These are phyloP conservation scores for Hypoxylon lenormandii DNA, from an alignment of 495 filamentous ascomycete species.

Conservation along the genomic window DNA sequence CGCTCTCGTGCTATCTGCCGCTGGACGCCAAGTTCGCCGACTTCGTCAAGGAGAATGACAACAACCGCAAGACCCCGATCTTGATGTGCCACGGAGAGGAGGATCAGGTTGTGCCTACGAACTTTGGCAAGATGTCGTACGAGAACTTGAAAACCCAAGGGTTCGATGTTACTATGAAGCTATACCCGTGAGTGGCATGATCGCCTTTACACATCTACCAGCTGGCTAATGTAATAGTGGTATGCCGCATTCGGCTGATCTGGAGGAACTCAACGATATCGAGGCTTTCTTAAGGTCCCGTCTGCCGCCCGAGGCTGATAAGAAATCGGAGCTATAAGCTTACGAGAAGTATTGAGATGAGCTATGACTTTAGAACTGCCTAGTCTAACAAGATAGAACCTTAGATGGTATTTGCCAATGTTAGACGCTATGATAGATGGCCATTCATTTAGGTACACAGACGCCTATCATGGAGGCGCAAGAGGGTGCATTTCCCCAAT, in stretches of 20 bases:
- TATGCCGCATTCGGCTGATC: constrained; percentile 80
- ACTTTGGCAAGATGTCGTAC: constrained; percentile 74
- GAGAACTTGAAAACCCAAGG: constrained; percentile 73
- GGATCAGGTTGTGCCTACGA: constrained; percentile 76
- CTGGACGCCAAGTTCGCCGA: constrained; percentile 77
- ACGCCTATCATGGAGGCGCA: no score
- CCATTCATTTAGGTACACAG: no score
- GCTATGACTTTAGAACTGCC: not conserved
- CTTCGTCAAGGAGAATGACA: constrained; percentile 70
- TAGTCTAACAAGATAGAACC: no score
- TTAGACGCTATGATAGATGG: no score
- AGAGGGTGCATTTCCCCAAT: no score
- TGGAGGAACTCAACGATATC: constrained; percentile 83
- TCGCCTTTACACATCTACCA: not conserved
- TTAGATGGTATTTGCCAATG: no score
- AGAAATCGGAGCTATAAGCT: constrained; percentile 57
- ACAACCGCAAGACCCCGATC: constrained; percentile 83
- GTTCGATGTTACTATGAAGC: constrained; percentile 77
- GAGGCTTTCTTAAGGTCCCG: constrained; percentile 76
- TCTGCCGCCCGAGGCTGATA: constrained; percentile 66
- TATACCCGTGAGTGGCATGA: constrained; percentile 71
- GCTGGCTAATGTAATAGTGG: constrained; percentile 58
- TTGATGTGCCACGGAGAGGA: constrained; percentile 86
- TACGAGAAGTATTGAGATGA: not conserved
- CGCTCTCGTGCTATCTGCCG: constrained; percentile 83